A percentile compares a stretch with the other conserved stretches of the same genome.
These are phyloP conservation scores for Mycena albidolilacea DNA, from an alignment of 768 basidiomycete species.

Conservation along the genomic window DNA sequence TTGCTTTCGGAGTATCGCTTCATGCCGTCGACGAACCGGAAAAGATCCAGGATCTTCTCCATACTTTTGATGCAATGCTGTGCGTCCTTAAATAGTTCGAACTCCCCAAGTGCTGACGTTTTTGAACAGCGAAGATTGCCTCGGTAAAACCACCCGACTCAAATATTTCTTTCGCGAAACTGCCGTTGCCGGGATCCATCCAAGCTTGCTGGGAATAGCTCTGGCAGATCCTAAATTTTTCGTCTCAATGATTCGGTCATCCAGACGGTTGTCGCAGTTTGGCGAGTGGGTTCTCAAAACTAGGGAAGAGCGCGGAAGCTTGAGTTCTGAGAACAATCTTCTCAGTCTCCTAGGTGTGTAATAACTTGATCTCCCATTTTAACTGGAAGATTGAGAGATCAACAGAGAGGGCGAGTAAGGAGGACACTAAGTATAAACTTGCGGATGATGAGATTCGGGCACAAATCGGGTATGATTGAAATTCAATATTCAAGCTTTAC, in stretches of 20 bases:
- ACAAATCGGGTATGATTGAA: conserved; percentile 3
- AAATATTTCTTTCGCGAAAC: background rate
- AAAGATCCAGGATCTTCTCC: background rate
- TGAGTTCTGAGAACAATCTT: background rate
- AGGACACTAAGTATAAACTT: conserved; percentile 1
- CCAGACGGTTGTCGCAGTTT: conserved; percentile 3
- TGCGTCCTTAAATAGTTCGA: background rate
- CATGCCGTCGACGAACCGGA: conserved; percentile 3
- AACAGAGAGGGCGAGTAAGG: conserved; percentile 7
- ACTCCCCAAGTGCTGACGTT: background rate
- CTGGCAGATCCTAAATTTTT: background rate
- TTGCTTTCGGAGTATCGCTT: background rate
- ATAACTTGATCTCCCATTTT: background rate
- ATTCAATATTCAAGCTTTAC: background rate
- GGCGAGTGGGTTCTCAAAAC: background rate
- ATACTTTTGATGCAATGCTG: conserved; percentile 4
- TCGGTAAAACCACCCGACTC: background rate
- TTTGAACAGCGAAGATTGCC: background rate
- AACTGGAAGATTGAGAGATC: background rate
- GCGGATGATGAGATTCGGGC: background rate
- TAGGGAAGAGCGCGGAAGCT: background rate
- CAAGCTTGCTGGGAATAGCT: background rate
- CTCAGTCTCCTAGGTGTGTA: background rate
- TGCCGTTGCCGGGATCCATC: background rate
- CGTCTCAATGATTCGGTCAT: background rate